Percentiles rank a stretch among this genome's conserved stretches.
phyloP scores from a whole-genome alignment of 768 basidiomycete species.

The Tylopilus sp. region DNA sequence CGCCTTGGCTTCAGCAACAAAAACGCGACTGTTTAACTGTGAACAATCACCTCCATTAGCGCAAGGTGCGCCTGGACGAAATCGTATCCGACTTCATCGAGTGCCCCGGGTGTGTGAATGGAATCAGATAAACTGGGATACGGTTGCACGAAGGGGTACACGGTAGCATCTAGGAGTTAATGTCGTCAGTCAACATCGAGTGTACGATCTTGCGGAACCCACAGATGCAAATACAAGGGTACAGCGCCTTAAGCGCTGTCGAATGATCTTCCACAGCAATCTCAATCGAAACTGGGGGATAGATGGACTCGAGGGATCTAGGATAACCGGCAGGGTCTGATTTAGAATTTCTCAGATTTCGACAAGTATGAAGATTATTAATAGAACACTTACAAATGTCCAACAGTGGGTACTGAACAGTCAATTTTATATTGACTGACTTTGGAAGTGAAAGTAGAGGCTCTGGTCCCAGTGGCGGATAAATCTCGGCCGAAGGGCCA shows the following conservation, averaged over 20 bases:
- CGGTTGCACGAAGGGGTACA: slow-evolving; percentile 17
- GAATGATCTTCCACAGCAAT: background rate
- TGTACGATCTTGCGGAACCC: slow-evolving; percentile 3
- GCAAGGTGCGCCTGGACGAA: slow-evolving; percentile 1
- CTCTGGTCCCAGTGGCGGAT: slow-evolving; percentile 1
- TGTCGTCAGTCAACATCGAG: background rate
- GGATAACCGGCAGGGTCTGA: slow-evolving; percentile 27
- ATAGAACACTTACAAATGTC: slow-evolving; percentile 32
- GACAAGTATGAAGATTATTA: background rate
- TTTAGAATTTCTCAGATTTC: background rate
- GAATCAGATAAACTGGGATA: slow-evolving; percentile 4
- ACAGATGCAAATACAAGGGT: slow-evolving; percentile 27
- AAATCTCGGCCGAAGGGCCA: slow-evolving; percentile 2
- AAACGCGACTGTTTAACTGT: background rate
- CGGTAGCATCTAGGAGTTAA: slow-evolving; percentile 7
- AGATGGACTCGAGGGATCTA: slow-evolving; percentile 23
- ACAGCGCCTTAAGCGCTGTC: slow-evolving; percentile 6
- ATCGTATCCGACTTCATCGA: slow-evolving; percentile 2
- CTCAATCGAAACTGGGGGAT: slow-evolving; percentile 12
- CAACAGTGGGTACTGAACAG: slow-evolving; percentile 23
- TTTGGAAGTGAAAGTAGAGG: background rate
- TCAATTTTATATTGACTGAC: slow-evolving; percentile 13
- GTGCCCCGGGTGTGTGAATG: slow-evolving; percentile 2
- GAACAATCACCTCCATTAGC: slow-evolving; percentile 12
- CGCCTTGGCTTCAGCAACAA: slow-evolving; percentile 1